phyloP scores from a whole-genome alignment of 2,329 filamentous ascomycete genomes.

The Neofusicoccum sp. region DNA sequence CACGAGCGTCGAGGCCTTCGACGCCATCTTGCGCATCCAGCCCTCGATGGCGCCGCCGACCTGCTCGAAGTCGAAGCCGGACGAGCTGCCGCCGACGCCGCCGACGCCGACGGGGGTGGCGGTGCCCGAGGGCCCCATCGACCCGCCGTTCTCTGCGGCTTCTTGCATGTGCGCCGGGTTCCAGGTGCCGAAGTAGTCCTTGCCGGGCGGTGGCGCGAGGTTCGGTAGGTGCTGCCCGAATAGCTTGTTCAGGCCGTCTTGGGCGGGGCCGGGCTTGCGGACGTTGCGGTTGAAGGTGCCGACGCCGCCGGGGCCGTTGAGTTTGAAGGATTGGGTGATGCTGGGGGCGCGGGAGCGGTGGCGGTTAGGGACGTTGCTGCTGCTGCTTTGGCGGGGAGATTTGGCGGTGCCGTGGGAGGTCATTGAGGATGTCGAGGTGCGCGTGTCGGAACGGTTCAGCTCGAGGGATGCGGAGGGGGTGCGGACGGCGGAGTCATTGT shows the following conservation, averaged over 20 bases:
- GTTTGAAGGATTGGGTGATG: constrained; percentile 48
- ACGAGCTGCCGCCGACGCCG: constrained; percentile 18
- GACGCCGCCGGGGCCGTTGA: constrained; percentile 83
- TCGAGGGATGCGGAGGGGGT: constrained; percentile 68
- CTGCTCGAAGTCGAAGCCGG: constrained; percentile 64
- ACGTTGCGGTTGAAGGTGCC: constrained; percentile 74
- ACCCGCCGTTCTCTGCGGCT: constrained; percentile 22
- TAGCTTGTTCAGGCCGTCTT: constrained; percentile 80
- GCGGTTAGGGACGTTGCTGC: constrained; percentile 37
- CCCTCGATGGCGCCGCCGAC: constrained; percentile 84
- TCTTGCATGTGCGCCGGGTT: constrained; percentile 29
- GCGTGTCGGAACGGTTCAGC: constrained; percentile 47
- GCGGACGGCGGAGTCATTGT: constrained; percentile 45
- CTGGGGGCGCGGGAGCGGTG: constrained; percentile 33
- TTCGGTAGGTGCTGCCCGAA: constrained; percentile 80
- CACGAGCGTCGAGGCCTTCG: constrained; percentile 47
- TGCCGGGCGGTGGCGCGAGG: constrained; percentile 62
- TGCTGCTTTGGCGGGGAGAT: constrained; percentile 40
- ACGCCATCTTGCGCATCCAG: constrained; percentile 82
- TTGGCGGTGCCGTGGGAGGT: constrained; percentile 32
- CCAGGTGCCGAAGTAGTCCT: constrained; percentile 48
- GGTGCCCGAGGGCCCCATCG: constrained; percentile 29
- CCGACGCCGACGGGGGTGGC: constrained; percentile 19
- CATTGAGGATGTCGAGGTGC: constrained; percentile 30
- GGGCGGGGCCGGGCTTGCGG: constrained; percentile 74